These are phyloP conservation scores for Puccinia horiana DNA, from an alignment of 1,284 basidiomycete species.

Conservation along the genomic window DNA sequence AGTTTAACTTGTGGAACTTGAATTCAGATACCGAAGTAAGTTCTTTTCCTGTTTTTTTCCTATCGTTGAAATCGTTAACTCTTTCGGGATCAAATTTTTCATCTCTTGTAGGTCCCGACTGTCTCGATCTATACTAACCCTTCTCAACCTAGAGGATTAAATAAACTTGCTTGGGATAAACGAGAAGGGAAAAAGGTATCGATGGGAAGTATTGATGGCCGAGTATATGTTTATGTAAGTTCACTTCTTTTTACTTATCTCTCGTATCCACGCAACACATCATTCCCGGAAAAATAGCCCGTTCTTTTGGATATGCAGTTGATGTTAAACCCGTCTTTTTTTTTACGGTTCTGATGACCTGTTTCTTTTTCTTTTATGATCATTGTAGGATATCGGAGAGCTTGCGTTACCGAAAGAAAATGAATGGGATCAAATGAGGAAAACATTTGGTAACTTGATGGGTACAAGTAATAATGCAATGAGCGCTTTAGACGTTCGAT, in stretches of 20 bases:
- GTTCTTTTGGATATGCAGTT: neutral
- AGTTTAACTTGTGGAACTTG: slow-evolving; percentile 94
- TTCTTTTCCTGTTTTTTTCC: slow-evolving; percentile 50
- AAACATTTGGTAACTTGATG: slow-evolving; percentile 41
- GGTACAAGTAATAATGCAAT: slow-evolving; percentile 25
- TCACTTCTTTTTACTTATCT: slow-evolving; percentile 36
- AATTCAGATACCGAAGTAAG: slow-evolving; percentile 89
- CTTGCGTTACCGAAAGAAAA: slow-evolving; percentile 48
- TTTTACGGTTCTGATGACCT: neutral
- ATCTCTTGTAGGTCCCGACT: slow-evolving; percentile 68
- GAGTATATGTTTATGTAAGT: slow-evolving; percentile 78
- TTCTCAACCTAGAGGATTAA: slow-evolving; percentile 76
- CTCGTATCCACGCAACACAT: neutral
- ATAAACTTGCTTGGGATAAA: slow-evolving; percentile 91
- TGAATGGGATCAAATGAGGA: slow-evolving; percentile 49
- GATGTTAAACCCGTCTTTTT: neutral
- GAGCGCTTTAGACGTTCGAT: slow-evolving; percentile 38
- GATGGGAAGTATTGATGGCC: slow-evolving; percentile 86
- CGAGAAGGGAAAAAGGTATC: slow-evolving; percentile 81
- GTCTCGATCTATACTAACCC: slow-evolving; percentile 68
- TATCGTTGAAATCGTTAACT: neutral
- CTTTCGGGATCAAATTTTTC: neutral
- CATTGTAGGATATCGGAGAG: slow-evolving; percentile 41
- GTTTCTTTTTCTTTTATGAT: no score
- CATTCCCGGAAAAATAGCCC: neutral